Conservation (phyloP, 345 rosid species). For the Rubroshorea leprosula region DNA sequence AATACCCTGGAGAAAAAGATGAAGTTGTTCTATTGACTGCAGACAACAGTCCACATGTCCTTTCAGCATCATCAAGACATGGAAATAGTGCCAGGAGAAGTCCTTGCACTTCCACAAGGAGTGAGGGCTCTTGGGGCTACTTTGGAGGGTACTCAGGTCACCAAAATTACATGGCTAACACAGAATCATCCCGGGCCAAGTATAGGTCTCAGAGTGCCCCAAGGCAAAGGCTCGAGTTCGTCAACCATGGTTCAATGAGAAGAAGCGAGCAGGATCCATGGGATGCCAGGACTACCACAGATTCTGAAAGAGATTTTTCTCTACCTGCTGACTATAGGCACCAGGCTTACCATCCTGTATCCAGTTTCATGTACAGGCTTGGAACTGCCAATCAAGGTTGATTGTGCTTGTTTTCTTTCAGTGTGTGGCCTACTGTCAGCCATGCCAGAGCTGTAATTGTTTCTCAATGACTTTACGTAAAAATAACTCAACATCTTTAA, state of each 20-base stretch:
- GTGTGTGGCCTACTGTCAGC: too few species aligned
- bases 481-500: too few species aligned
- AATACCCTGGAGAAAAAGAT: constrained; percentile 3
- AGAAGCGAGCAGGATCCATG: constrained; percentile 40
- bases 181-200: constrained; percentile 83
- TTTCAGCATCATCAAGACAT: constrained; percentile 53
- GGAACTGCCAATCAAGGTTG: constrained; percentile 28
- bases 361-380: constrained; percentile 27
- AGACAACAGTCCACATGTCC: constrained; percentile 67
- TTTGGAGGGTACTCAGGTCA: constrained; percentile 51
- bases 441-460: too few species aligned
- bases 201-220: constrained; percentile 91
- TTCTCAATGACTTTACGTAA: too few species aligned
- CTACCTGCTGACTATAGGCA: constrained; percentile 34
- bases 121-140: constrained; percentile 69
- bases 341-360: constrained; percentile 22
- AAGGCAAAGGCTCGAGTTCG: constrained; percentile 78
- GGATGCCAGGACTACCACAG: constrained; percentile 22
- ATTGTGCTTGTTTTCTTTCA: too few species aligned
- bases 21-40: constrained; percentile 38
- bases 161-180: constrained; percentile 92
- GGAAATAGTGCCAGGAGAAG: constrained; percentile 64
- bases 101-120: constrained; percentile 71
- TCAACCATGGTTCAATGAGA: constrained; percentile 32
- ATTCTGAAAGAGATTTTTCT: constrained; percentile 39